Evolutionary conservation across 164 flowering plant species (phyloP), one percentile per base, ranked within the genome.

Genomic region (Pachysandra terminalis): DNA sequence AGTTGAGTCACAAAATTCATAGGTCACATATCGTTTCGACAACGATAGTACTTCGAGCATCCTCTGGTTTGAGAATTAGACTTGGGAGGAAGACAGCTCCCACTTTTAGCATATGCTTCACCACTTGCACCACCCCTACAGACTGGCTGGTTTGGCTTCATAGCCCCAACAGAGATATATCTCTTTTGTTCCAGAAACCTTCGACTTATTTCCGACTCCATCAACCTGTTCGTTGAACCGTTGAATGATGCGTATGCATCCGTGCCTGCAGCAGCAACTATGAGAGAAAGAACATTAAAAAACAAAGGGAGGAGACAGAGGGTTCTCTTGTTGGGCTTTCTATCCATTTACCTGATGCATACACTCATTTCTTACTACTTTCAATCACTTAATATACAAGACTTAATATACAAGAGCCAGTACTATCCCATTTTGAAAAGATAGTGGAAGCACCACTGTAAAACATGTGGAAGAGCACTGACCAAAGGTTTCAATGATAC

Each of bases 1-100:
- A n/a, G n/a, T n/a, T n/a, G n/a, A n/a, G n/a, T n/a, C n/a, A n/a
- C n/a, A n/a, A n/a, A n/a, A n/a, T n/a, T n/a, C n/a, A n/a, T n/a
- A n/a, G n/a, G n/a, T n/a, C n/a, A n/a, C n/a, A n/a, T n/a, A n/a
- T n/a, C 45, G 10, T 40, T 5, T 10, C 81, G 66, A 57, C 87
- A 84, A 4, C 80, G 82, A 60, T 84, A 84, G 60, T 69, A 67
- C 48, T 71, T 77, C 22, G 79, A 64, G 74, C 85, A 84, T 6
- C 87, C 87, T 61, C 85, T 56, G n/a, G 48, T 40, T 6, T 67
- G 55, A 63, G 84, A 76, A 40, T 84, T 84, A 6, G 83, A 68
- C 8, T 71, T 68, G 0, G 69, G 75, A 23, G 85, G 84, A 0
- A 77, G 70, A 52, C 85, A 84, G 24, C 69, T n/a, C n/a, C n/a